phyloP scores from a whole-genome alignment of 2,329 filamentous ascomycete species.

The Dothidotthia symphoricarpi region DNA sequence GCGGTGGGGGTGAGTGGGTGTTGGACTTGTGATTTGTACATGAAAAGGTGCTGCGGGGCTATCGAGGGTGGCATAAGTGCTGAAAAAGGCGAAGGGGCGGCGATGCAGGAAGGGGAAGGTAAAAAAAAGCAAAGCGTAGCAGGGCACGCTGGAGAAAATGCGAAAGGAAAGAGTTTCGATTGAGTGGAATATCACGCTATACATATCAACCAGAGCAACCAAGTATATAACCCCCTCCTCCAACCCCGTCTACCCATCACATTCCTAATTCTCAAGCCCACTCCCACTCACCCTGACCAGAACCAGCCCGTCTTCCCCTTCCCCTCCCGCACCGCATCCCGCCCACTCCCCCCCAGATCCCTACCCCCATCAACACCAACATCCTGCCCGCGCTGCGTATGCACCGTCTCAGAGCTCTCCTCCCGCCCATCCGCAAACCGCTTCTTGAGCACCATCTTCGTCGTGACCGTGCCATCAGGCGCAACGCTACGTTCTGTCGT shows the following conservation, averaged over 20 bases:
- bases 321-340: conserved; percentile 10
- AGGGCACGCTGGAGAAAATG: too few species aligned
- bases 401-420: conserved; percentile 56
- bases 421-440: conserved; percentile 61
- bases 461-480: conserved; percentile 58
- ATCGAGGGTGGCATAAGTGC: too few species aligned
- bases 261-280: neutral
- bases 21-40: too few species aligned
- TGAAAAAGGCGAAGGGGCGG: too few species aligned
- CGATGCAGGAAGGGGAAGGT: too few species aligned
- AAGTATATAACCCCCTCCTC: too few species aligned
- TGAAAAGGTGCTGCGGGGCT: too few species aligned
- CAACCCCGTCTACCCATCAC: neutral
- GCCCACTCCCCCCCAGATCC: conserved; percentile 13
- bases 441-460: conserved; percentile 57
- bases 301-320: conserved; percentile 33
- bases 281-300: conserved; percentile 24
- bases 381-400: conserved; percentile 41
- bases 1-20: conserved; percentile 29
- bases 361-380: neutral
- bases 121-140: too few species aligned
- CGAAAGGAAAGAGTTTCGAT: too few species aligned
- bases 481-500: conserved; percentile 56
- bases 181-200: too few species aligned
- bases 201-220: too few species aligned